Conservation (phyloP, 192 early-diverging fungal genomes). For the Coemansia sp. region DNA sequence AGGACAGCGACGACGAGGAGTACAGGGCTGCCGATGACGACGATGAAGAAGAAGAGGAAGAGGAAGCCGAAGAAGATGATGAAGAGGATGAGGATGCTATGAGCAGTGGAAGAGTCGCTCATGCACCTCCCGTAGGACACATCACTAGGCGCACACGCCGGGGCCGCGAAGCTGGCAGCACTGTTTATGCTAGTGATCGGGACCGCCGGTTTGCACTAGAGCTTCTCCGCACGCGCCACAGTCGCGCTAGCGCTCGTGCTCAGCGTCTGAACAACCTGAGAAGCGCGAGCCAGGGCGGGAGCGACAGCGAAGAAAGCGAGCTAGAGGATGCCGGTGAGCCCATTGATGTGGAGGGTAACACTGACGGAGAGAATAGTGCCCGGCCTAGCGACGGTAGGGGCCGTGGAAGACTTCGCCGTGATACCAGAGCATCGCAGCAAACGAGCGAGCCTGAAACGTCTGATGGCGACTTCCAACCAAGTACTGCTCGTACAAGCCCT, state of each 20-base stretch:
- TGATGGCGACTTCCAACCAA: constrained; percentile 41
- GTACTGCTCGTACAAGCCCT: not conserved
- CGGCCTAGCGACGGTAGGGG: not conserved
- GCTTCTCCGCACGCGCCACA: constrained; percentile 37
- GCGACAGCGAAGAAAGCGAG: not conserved
- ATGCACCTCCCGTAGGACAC: not conserved
- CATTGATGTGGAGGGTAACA: constrained; percentile 3
- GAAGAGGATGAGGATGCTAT: constrained; percentile 16
- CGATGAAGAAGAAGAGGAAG: constrained; percentile 56
- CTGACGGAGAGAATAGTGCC: not conserved
- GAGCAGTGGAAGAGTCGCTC: not conserved
- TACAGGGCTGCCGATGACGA: constrained; percentile 54
- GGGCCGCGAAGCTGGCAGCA: constrained; percentile 2
- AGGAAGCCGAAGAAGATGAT: constrained; percentile 52
- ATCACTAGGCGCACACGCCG: not conserved
- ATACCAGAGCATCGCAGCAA: not conserved
- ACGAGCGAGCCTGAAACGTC: constrained; percentile 7
- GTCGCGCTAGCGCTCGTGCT: constrained; percentile 6
- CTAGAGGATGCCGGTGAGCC: not conserved
- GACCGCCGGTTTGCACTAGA: constrained; percentile 34
- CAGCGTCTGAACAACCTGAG: not conserved
- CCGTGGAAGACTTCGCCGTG: not conserved
- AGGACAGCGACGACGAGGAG: constrained; percentile 63
- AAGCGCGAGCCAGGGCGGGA: not conserved
- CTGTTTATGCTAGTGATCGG: not conserved